Evolutionary conservation across 2,329 filamentous ascomycete genomes (phyloP).

Genomic region (Endoconidiophora polonica): DNA sequence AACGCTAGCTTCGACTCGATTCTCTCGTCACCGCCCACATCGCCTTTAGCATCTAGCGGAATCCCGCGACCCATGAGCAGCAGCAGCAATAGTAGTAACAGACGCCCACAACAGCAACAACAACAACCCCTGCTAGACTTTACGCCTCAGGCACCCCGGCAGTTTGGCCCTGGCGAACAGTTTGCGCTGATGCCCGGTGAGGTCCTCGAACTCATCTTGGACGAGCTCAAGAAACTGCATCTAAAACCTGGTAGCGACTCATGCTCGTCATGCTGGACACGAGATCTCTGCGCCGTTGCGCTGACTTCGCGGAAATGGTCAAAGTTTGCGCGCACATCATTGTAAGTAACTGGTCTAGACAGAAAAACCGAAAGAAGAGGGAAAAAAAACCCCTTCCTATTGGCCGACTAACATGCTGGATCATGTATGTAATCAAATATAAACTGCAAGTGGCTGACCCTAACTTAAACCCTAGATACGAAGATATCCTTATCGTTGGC

Average conservation of each 20-base stretch:
- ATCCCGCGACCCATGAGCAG: slow-evolving; percentile 7
- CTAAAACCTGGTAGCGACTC: slow-evolving; percentile 30
- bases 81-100: slow-evolving; percentile 10
- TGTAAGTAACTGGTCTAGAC: slow-evolving; percentile 25
- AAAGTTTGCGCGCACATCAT: slow-evolving; percentile 30
- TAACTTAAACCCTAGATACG: slow-evolving; percentile 26
- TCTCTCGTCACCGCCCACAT: slow-evolving; percentile 17
- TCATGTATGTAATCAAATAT: neutral
- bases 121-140: slow-evolving; percentile 12
- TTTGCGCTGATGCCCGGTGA: slow-evolving; percentile 41
- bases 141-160: slow-evolving; percentile 20
- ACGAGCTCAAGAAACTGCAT: slow-evolving; percentile 35
- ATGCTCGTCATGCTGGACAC: slow-evolving; percentile 50
- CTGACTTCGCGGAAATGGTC: slow-evolving; percentile 35
- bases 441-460: neutral
- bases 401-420: neutral
- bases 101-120: slow-evolving; percentile 6
- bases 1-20: slow-evolving; percentile 22
- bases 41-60: slow-evolving; percentile 13
- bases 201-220: slow-evolving; percentile 39
- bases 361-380: too few species aligned
- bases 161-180: slow-evolving; percentile 30
- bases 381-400: too few species aligned
- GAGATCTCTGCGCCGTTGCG: slow-evolving; percentile 37
- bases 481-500: slow-evolving; percentile 41